Base-by-base conservation (phyloP, 257 asterid genomes). In the Solanum commersonii region DNA sequence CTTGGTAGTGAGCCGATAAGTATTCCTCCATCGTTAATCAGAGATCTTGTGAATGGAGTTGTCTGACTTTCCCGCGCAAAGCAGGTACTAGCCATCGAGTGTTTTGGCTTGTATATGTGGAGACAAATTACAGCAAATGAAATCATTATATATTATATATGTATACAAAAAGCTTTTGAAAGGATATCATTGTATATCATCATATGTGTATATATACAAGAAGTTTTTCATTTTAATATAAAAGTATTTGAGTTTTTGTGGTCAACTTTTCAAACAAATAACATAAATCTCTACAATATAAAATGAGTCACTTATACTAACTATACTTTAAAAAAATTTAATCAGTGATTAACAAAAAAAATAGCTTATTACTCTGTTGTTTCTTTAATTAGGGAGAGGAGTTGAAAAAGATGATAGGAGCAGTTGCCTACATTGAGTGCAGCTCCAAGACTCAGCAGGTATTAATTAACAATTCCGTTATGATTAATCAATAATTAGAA, bases 401-500 rank as follows among this genome's bases (percentile, higher is more conserved):
- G 88, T 84, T 95, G 90, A 94, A 89, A 92, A 94, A 94, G 92
- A 90, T 89, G 92, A 94, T 94, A 79, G 98, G 99, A 12, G 99
- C 98, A 87, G 94, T 94, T 87, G 95, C 97, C 87, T 96, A 95
- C 89, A 90, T 92, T 77, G 99, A 96, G 87, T 96, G 98, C 83
- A 96, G 99, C 86, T 98, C 99, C 87, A 96, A 94, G 86, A 94
- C 98, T 83, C 99, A 96, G 85, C 98, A 96, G 96, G 99, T 96
- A 56, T 56, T 56, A 90, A 90, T 46, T 82, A 49, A 10, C 68
- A 82, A 29, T 3, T 49, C 31, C 31, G 3, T 82, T 49, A 49
- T 29, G 31, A 42, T 82, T 29, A 49, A 82, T 49, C 70, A 49
- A 81, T 82, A 6, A 18, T 44, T 27, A 46, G 7, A 8, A 1